Base-by-base conservation (phyloP, 148 eudicot species). In the Amaranthus hypochondriacus region DNA sequence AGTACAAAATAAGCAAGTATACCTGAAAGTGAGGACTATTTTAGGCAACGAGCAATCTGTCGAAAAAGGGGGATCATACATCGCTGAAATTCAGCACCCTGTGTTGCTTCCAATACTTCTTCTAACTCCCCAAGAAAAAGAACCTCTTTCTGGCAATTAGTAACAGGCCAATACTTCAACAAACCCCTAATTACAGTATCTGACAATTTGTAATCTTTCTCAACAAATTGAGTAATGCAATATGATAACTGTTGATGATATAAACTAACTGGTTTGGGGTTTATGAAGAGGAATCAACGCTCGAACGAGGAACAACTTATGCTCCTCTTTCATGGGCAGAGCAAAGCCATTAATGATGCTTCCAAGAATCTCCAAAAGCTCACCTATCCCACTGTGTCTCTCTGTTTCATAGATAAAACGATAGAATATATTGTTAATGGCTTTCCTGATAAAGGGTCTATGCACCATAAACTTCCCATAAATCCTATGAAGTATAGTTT, bases 271-370 rank as follows among this genome's bases (percentile, higher is more conserved):
- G 89, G 73, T 79, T 87, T 91, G 12, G 12, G 96, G 96, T 71
- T 91, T 91, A 84, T 91, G 96, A 14, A 91, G 87, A 14, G 96
- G 96, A 69, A 91, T 91, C 54, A 91, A 74, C 43, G 86, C 89
- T 63, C 93, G 80, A 65, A 83, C 82, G 74, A 91, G 92, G 73
- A 91, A 91, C 78, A 91, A 68, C 79, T 89, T 91, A 58, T 91
- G 96, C 81, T 91, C 96, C 83, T 91, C 93, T 76, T 91, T 91
- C 93, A 91, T 89, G 7, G 97, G 96, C 84, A 91, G 73, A 49
- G 96, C 96, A 80, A 90, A 90, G 64, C 96, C 96, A 76, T 88
- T 90, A 59, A 90, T 90, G 48, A 87, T 87, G 76, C 94, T 89
- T 47, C 94, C 95, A 47, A 90, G 85, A 72, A 90, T 86, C 83